Evolutionary conservation across 1,139 yeast species (phyloP), one percentile per base, ranked within the genome.

Genomic region (Blastobotrys buckinghamii): DNA sequence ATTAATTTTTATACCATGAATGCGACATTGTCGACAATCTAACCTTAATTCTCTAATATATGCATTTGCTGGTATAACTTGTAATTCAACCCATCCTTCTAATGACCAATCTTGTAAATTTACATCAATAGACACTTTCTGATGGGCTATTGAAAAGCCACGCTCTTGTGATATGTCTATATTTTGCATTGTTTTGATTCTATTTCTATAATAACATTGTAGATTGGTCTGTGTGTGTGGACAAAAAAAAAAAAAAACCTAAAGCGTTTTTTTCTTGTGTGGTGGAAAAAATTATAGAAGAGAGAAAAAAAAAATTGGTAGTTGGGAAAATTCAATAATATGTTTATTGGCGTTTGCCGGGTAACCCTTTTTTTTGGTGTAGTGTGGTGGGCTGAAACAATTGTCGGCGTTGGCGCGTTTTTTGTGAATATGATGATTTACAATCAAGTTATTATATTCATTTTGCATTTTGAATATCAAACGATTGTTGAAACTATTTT

Each of bases 71-170:
- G 97, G 97, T 20, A 86, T 71, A 13, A 90, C 72, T 1, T 94
- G 84, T 34, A 92, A 69, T 62, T 89, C 97, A 0, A 97, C 88
- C 57, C 78, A 75, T 13, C 97, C 98, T n/a, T 67, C 66, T 8
- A 84, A 64, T 30, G 67, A 61, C 50, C 74, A 72, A 34, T 70
- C 67, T 15, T 76, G 71, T 38, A 84, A 66, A 61, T 83, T 87
- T n/a, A 84, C 77, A 60, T 84, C 90, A 42, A 84, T 68, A 41
- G 76, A 74, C 16, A 84, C 84, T 59, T 81, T 75, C 62, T 84
- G 94, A 63, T 84, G 86, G 15, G 82, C 82, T 22, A 82, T 73
- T 55, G 70, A 75, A 56, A 81, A 72, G 34, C 67, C 65, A 2
- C 66, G 56, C 35, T 51, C 49, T 36, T 17, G 22, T 19, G 39